Percentiles rank a stretch among this genome's conserved stretches.
Conservation (phyloP, 768 basidiomycete genomes). For the Kwoniella newhampshirensis region DNA sequence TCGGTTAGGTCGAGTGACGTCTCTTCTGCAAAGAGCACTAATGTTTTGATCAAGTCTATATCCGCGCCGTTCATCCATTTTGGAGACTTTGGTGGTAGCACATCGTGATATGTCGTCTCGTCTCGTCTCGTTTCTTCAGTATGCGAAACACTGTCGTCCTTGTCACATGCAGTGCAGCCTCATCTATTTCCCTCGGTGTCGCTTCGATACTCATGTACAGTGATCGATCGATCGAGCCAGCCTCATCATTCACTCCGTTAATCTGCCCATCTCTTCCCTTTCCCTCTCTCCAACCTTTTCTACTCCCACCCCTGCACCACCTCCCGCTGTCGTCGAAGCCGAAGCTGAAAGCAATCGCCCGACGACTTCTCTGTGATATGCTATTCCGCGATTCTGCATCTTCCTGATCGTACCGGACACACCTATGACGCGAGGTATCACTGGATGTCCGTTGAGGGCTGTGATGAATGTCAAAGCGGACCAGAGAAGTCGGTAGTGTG, state of each 20-base stretch:
- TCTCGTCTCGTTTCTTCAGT: background rate
- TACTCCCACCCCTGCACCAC: slow-evolving; percentile 2
- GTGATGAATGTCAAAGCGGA: slow-evolving; percentile 72
- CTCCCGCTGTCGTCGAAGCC: background rate
- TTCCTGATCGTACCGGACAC: slow-evolving; percentile 87
- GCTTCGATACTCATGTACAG: too few relatives aligned
- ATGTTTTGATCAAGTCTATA: too few relatives aligned
- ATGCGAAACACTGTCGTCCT: too few relatives aligned
- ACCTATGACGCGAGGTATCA: slow-evolving; percentile 75
- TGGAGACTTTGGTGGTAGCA: too few relatives aligned
- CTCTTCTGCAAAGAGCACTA: too few relatives aligned
- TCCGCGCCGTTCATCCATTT: too few relatives aligned
- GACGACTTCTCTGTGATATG: slow-evolving; percentile 37
- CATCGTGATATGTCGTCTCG: too few relatives aligned
- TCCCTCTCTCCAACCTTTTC: slow-evolving; percentile 16
- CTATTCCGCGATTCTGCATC: slow-evolving; percentile 58
- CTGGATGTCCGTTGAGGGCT: slow-evolving; percentile 56
- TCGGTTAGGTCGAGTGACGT: too few relatives aligned
- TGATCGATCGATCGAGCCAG: too few relatives aligned
- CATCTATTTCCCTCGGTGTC: too few relatives aligned
- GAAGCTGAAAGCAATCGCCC: slow-evolving; percentile 15
- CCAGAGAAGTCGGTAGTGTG: slow-evolving; percentile 77
- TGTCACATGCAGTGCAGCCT: too few relatives aligned
- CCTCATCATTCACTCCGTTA: slow-evolving; percentile 12
- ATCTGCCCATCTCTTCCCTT: slow-evolving; percentile 14